Evolutionary conservation across 768 basidiomycete genomes (phyloP).

Genomic region (Hygrophorus russula): DNA sequence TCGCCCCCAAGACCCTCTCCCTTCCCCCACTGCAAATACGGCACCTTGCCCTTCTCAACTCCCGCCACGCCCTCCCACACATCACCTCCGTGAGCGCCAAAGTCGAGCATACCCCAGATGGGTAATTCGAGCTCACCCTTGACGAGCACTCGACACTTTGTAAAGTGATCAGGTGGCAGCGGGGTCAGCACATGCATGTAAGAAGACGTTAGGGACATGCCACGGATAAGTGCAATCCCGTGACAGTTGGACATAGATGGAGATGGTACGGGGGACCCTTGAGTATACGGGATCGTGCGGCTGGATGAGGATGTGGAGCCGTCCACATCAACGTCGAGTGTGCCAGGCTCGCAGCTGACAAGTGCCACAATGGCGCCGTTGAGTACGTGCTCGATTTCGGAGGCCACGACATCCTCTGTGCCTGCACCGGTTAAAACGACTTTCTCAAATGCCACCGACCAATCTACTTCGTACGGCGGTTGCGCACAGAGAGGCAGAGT

Average conservation of each 20-base stretch:
- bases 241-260: conserved; percentile 53
- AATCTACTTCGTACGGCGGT: conserved; percentile 65
- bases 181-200: conserved; percentile 78
- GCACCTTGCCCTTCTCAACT: conserved; percentile 43
- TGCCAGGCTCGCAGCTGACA: conserved; percentile 37
- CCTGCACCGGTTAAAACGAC: conserved; percentile 66
- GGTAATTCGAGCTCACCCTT: conserved; percentile 88
- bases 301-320: neutral
- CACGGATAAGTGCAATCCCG: conserved; percentile 71
- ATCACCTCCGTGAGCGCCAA: conserved; percentile 26
- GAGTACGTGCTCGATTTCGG: conserved; percentile 60
- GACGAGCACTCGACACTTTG: conserved; percentile 39
- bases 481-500: conserved; percentile 53
- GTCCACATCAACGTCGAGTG: conserved; percentile 19
- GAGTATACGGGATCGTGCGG: conserved; percentile 42
- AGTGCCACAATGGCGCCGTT: conserved; percentile 78
- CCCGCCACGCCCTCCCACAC: conserved; percentile 29
- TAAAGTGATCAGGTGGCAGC: conserved; percentile 38
- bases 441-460: conserved; percentile 41
- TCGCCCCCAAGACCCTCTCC: conserved; percentile 64
- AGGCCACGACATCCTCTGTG: conserved; percentile 63
- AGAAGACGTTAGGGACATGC: conserved; percentile 25
- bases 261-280: conserved; percentile 39
- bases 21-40: conserved; percentile 75
- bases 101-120: conserved; percentile 80